phyloP scores from a whole-genome alignment of 208 protist genomes.

The Acanthamoeba pearcei region DNA sequence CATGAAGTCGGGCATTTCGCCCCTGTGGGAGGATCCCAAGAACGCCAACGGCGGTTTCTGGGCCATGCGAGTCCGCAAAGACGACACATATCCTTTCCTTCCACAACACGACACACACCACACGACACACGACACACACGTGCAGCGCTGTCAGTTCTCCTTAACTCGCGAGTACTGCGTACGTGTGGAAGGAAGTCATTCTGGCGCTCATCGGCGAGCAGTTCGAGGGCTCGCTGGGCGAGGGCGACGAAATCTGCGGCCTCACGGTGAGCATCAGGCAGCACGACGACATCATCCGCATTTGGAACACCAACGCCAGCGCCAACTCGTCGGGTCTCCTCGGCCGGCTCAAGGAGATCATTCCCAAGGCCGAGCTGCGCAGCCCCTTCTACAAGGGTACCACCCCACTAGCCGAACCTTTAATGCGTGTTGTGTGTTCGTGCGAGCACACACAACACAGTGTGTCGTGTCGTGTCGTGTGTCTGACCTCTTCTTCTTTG shows the following conservation, averaged over 20 bases:
- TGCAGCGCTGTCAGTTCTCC: neutral
- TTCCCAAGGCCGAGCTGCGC: conserved; percentile 68
- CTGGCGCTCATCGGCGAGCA: conserved; percentile 74
- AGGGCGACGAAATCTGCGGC: conserved; percentile 70
- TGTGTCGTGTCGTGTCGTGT: neutral
- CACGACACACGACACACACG: too few relatives aligned
- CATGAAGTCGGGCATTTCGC: conserved; percentile 70
- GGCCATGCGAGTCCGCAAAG: conserved; percentile 66
- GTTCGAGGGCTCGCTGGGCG: conserved; percentile 52
- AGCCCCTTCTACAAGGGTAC: conserved; percentile 76
- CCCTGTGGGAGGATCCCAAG: conserved; percentile 73
- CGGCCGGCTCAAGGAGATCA: conserved; percentile 41
- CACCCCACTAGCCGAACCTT: neutral
- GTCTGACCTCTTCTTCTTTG: neutral
- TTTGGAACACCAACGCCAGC: conserved; percentile 72
- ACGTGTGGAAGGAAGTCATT: conserved; percentile 74
- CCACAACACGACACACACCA: neutral
- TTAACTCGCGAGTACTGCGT: conserved; percentile 14
- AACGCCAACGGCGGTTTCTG: conserved; percentile 75
- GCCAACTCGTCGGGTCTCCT: conserved; percentile 20
- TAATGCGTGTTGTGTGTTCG: neutral
- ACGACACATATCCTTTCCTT: conserved; percentile 51
- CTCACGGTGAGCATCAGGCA: conserved; percentile 74
- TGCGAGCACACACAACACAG: neutral
- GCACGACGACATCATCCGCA: conserved; percentile 73